Conservation (phyloP, 2,329 filamentous ascomycete species). For the Fusarium subtropicale region DNA sequence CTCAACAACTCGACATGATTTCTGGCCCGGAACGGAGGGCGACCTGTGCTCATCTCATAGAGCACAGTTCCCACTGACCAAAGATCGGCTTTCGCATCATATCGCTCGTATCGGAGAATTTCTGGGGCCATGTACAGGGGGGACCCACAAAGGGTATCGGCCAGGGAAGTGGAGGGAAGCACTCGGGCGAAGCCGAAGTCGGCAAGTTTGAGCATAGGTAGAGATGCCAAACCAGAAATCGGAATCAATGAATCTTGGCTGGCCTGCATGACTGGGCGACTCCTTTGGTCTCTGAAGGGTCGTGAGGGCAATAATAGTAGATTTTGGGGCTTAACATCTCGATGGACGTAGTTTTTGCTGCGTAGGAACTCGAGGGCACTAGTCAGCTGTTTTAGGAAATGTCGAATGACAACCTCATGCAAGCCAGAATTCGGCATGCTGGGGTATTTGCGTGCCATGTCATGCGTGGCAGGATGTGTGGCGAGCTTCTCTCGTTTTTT, state of each 20-base stretch:
- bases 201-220: constrained; percentile 97
- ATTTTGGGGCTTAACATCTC: constrained; percentile 98
- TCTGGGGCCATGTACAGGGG: constrained; percentile 99
- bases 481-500: constrained; percentile 88
- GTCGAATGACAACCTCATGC: constrained; percentile 94
- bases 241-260: constrained; percentile 86
- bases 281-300: constrained; percentile 70
- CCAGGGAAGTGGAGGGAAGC: constrained; percentile 88
- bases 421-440: constrained; percentile 85
- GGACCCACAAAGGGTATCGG: constrained; percentile 95
- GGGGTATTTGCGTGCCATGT: constrained; percentile 95
- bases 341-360: constrained; percentile 88
- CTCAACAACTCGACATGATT: constrained; percentile 95
- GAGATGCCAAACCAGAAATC: constrained; percentile 79
- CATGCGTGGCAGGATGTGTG: constrained; percentile 82
- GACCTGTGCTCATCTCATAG: constrained; percentile 93
- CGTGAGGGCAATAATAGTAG: constrained; percentile 87
- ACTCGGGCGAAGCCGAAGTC: constrained; percentile 99
- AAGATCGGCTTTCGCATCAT: constrained; percentile 95
- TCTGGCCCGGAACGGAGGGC: constrained; percentile 88
- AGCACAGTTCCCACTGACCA: constrained; percentile 98
- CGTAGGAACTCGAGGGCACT: constrained; percentile 92
- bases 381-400: constrained; percentile 94
- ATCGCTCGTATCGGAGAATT: constrained; percentile 96
- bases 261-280: constrained; percentile 74